Percentiles rank a stretch among this genome's conserved stretches.
These are phyloP conservation scores for Chlamydomonas applanata DNA, from an alignment of 139 green algal genomes.

Conservation along the genomic window DNA sequence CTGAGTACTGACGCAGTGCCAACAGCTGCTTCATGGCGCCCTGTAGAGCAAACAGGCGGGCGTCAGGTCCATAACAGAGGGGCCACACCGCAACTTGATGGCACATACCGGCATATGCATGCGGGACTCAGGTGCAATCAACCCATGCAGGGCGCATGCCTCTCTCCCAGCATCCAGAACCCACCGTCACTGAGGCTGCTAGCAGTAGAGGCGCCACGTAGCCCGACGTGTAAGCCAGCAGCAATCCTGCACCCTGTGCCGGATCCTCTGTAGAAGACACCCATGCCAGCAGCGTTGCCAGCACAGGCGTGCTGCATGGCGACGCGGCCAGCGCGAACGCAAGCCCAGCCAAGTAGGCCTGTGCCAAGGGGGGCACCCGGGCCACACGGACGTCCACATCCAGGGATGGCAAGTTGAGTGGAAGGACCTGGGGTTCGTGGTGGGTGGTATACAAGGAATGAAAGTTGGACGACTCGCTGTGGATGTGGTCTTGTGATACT, in stretches of 20 bases:
- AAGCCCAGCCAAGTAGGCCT: slow-evolving; percentile 89
- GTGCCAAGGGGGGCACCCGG: slow-evolving; percentile 41
- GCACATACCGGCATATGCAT: too few relatives aligned
- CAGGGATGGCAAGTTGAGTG: slow-evolving; percentile 72
- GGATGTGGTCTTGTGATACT: too few relatives aligned
- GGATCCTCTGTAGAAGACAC: slow-evolving; percentile 68
- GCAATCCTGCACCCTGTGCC: slow-evolving; percentile 69
- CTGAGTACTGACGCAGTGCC: slow-evolving; percentile 69
- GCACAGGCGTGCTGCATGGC: slow-evolving; percentile 85
- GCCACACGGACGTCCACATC: slow-evolving; percentile 74
- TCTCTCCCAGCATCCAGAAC: too few relatives aligned
- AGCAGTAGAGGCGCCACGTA: slow-evolving; percentile 92
- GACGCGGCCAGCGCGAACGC: slow-evolving; percentile 95
- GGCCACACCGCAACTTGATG: too few relatives aligned
- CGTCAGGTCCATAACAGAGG: not conserved
- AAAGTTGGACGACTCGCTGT: too few relatives aligned
- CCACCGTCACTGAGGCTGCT: slow-evolving; percentile 81
- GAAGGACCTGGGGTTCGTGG: slow-evolving; percentile 58
- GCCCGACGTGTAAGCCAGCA: slow-evolving; percentile 89
- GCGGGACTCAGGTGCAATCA: too few relatives aligned
- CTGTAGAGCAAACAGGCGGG: slow-evolving; percentile 13
- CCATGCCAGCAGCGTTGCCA: slow-evolving; percentile 92
- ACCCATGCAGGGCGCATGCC: too few relatives aligned
- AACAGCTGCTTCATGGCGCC: slow-evolving; percentile 58
- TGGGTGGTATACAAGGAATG: too few relatives aligned